Percentiles rank a stretch among this genome's conserved stretches.
Conservation (phyloP, 345 rosid species). For the Ailanthus altissimus region DNA sequence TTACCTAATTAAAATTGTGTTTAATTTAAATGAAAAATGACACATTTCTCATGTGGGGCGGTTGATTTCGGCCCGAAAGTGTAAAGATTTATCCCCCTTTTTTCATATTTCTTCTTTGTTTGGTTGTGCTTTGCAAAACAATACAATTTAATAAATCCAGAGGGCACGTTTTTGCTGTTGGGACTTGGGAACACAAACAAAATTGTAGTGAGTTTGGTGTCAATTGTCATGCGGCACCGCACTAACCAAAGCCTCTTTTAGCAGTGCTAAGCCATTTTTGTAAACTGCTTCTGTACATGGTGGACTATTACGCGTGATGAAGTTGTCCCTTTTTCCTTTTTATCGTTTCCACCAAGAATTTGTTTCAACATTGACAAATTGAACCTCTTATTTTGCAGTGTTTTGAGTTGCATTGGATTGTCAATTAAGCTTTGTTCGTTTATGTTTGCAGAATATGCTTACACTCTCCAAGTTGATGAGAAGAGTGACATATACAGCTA, state of each 20-base stretch:
- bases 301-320: slow-evolving; percentile 37
- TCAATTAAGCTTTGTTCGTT: neutral
- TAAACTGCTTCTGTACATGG: slow-evolving; percentile 14
- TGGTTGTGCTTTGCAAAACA: neutral
- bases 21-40: neutral
- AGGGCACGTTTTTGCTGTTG: neutral
- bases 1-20: too few species aligned
- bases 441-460: slow-evolving; percentile 74
- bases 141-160: too few species aligned
- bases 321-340: neutral
- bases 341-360: slow-evolving; percentile 17
- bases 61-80: slow-evolving; percentile 1
- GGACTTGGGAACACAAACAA: neutral
- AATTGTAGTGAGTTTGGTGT: too few species aligned
- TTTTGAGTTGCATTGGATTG: neutral
- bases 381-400: neutral
- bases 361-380: slow-evolving; percentile 17
- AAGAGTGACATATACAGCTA: slow-evolving; percentile 96
- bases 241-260: neutral
- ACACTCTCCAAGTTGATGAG: slow-evolving; percentile 90
- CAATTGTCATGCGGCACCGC: neutral
- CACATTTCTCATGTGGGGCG: neutral
- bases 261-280: slow-evolving; percentile 14
- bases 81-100: neutral
- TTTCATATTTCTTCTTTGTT: neutral